phyloP scores from a whole-genome alignment of 2,329 filamentous ascomycete species.

The Phialophora chinensis region DNA sequence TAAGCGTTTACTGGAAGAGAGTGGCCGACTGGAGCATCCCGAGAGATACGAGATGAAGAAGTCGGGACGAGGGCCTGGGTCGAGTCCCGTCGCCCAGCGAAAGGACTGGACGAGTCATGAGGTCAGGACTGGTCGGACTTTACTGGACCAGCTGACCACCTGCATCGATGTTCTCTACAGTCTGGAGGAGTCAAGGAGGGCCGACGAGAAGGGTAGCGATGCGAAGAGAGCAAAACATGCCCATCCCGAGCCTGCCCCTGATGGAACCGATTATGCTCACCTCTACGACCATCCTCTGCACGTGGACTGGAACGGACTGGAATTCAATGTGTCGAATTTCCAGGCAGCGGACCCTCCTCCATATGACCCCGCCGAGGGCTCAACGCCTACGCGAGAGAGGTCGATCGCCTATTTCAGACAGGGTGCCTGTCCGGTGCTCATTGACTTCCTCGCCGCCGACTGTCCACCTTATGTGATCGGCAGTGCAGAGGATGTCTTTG shows the following conservation, averaged over 20 bases:
- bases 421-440: conserved; percentile 33
- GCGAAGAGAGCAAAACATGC: conserved; percentile 31
- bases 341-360: conserved; percentile 37
- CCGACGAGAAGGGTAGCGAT: conserved; percentile 33
- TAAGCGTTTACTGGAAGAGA: conserved; percentile 66
- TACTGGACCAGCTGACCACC: conserved; percentile 65
- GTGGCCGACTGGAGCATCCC: conserved; percentile 61
- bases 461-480: conserved; percentile 33
- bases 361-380: conserved; percentile 37
- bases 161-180: conserved; percentile 71
- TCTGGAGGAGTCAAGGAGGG: conserved; percentile 61
- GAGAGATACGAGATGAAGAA: conserved; percentile 42
- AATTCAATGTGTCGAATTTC: conserved; percentile 31
- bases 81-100: conserved; percentile 30
- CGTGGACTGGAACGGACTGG: conserved; percentile 37
- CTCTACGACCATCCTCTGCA: conserved; percentile 38
- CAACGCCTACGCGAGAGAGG: conserved; percentile 27
- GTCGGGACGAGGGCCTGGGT: conserved; percentile 41
- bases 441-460: conserved; percentile 37
- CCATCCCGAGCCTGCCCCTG: conserved; percentile 23
- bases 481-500: conserved; percentile 37
- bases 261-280: conserved; percentile 29
- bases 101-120: conserved; percentile 40
- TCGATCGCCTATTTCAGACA: conserved; percentile 36
- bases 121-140: conserved; percentile 38